Conservation (phyloP, 2,329 filamentous ascomycete genomes). For the Neofusicoccum kwambonambiense region DNA sequence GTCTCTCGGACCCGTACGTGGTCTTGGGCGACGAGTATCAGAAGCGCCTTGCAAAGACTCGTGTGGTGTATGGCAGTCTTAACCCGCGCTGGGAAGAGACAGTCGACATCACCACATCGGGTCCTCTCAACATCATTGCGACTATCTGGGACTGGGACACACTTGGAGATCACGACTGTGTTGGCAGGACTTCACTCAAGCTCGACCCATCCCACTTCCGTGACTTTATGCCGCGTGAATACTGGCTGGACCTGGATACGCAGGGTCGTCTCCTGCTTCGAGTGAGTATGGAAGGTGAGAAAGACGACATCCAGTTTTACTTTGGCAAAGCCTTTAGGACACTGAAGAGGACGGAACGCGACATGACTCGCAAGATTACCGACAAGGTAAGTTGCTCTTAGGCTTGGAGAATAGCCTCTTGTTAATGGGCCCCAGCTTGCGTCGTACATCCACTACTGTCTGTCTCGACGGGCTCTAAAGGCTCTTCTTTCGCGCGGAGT, state of each 20-base stretch:
- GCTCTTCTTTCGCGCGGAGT: constrained; percentile 72
- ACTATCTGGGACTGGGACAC: constrained; percentile 99
- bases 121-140: constrained; percentile 88
- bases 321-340: constrained; percentile 96
- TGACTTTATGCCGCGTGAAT: constrained; percentile 92
- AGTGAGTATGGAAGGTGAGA: constrained; percentile 97
- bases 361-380: constrained; percentile 97
- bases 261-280: constrained; percentile 85
- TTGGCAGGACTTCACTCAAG: constrained; percentile 94
- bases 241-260: constrained; percentile 96
- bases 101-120: constrained; percentile 90
- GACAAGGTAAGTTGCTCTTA: constrained; percentile 69
- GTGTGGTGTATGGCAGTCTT: constrained; percentile 83
- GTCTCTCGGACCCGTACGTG: constrained; percentile 93
- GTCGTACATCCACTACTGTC: constrained; percentile 83
- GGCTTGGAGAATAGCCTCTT: background rate
- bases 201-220: constrained; percentile 97
- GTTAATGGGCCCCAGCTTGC: constrained; percentile 62
- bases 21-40: constrained; percentile 97
- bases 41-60: constrained; percentile 91
- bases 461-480: constrained; percentile 79
- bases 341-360: constrained; percentile 89
- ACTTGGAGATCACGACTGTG: constrained; percentile 95
- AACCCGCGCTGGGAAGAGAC: constrained; percentile 98
- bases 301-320: constrained; percentile 97